Base-by-base conservation (phyloP, 2,329 filamentous ascomycete genomes). In the Botrytis sinoallii region DNA sequence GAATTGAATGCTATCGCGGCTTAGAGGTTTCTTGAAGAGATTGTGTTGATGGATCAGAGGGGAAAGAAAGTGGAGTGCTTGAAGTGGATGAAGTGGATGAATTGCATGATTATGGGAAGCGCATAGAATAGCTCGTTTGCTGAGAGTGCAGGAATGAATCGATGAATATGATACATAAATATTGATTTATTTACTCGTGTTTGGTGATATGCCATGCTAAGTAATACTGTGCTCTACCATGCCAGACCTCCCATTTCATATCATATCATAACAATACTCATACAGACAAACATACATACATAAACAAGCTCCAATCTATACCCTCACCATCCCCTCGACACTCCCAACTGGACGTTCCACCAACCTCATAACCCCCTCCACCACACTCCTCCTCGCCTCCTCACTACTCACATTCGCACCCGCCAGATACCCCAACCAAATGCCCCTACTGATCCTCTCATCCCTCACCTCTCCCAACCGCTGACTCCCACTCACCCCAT, bases 341-440 rank as follows among this genome's bases (percentile, higher is more conserved):
- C 93, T 97, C 1, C 95, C 95, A 25, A 97, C 89, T 0, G 96
- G 96, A 76, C 95, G 85, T 83, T 94, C 93, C 1, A 96, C 94
- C 83, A 98, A 92, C 77, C 91, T 91, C 86, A 98, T 91, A 75
- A 97, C 88, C 0, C 96, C 96, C 66, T 97, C 90, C 5, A 97
- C 92, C 69, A 99, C 92, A 78, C 88, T 97, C 83, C 90, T 86
- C 77, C 95, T 88, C 25, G 94, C 93, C 4, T 88, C 86, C 82
- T 97, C 94, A 76, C 93, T 97, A 44, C 94, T 94, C 16, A 98
- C 94, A 79, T 91, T 94, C 81, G 89, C 92, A 0, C 96, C 96
- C 7, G 90, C 93, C 46, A 99, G 85, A 83, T 97, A 99, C 77
- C 95, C 92, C 81, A 98, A 84, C 95, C 95, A 98, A 35, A 98